These are phyloP conservation scores for Ceratocystis ficicola DNA, from an alignment of 2,329 filamentous ascomycete species.

Conservation along the genomic window DNA sequence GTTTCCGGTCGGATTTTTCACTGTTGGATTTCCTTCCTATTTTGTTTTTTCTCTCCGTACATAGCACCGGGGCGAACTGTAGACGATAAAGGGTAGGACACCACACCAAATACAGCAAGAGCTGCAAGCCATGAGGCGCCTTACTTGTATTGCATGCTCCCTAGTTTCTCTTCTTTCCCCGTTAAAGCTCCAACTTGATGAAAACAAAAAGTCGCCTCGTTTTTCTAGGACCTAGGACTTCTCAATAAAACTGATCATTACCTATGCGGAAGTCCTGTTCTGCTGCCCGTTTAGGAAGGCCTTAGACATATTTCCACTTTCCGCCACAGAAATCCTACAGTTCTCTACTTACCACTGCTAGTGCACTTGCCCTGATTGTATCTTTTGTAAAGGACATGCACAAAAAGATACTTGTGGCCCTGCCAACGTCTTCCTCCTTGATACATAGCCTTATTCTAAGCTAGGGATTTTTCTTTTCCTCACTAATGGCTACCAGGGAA, in stretches of 20 bases:
- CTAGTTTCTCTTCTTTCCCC: neutral
- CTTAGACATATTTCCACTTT: neutral
- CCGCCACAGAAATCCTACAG: neutral
- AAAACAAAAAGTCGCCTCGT: neutral
- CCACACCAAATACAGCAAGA: too few relatives aligned
- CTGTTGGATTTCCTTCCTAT: neutral
- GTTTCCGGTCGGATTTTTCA: neutral
- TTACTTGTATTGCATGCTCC: neutral
- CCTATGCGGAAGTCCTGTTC: too few relatives aligned
- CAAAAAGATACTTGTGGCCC: neutral
- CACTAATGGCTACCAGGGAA: neutral
- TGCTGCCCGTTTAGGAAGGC: slow-evolving; percentile 8
- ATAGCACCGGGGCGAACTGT: too few relatives aligned
- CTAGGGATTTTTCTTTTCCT: neutral
- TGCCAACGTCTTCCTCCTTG: neutral
- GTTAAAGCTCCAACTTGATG: too few relatives aligned
- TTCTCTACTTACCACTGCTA: neutral
- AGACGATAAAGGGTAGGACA: too few relatives aligned
- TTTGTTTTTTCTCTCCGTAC: neutral
- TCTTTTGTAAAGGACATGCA: neutral
- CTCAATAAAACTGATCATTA: too few relatives aligned
- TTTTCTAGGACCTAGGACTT: too few relatives aligned
- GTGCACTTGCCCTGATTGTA: neutral
- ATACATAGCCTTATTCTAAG: too few relatives aligned
- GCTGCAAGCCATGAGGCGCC: neutral